A percentile compares a stretch with the other conserved stretches of the same genome.
Conservation (phyloP, 2,329 filamentous ascomycete genomes). For the Myriangium duriaei region DNA sequence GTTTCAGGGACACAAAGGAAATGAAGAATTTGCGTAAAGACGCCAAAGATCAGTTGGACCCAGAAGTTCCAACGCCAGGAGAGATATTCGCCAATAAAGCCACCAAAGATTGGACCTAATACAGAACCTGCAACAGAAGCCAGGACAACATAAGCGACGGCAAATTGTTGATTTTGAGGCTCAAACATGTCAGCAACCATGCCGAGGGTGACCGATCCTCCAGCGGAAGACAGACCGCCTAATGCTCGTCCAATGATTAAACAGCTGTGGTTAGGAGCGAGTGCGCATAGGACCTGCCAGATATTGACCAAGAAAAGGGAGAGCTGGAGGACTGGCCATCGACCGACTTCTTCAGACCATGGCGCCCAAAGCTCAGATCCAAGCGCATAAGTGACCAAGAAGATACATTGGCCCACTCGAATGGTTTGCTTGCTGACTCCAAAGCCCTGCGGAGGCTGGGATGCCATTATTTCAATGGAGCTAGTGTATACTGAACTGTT, state of each 20-base stretch:
- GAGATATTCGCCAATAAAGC: slow-evolving; percentile 31
- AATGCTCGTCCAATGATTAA: slow-evolving; percentile 30
- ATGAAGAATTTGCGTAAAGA: slow-evolving; percentile 53
- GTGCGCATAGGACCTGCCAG: slow-evolving; percentile 31
- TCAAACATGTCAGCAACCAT: slow-evolving; percentile 51
- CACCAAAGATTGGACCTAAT: slow-evolving; percentile 22
- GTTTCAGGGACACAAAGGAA: slow-evolving; percentile 62
- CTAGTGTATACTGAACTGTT: slow-evolving; percentile 41
- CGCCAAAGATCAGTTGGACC: slow-evolving; percentile 72
- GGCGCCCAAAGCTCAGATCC: slow-evolving; percentile 37
- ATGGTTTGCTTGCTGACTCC: slow-evolving; percentile 29
- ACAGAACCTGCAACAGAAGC: slow-evolving; percentile 23
- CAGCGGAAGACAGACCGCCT: slow-evolving; percentile 45
- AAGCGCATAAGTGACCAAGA: slow-evolving; percentile 37
- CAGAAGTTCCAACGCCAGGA: slow-evolving; percentile 68
- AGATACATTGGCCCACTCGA: slow-evolving; percentile 30
- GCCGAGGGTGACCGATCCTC: slow-evolving; percentile 48
- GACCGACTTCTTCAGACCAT: slow-evolving; percentile 39
- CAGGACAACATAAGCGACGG: slow-evolving; percentile 43
- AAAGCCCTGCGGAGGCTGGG: slow-evolving; percentile 20
- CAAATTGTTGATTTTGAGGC: slow-evolving; percentile 42
- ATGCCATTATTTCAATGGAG: slow-evolving; percentile 37
- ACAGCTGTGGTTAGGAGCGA: slow-evolving; percentile 28
- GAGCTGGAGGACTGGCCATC: slow-evolving; percentile 34
- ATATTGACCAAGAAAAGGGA: slow-evolving; percentile 37